Conservation (phyloP, 179 eudicot genomes). For the Carnegiea gigantea region DNA sequence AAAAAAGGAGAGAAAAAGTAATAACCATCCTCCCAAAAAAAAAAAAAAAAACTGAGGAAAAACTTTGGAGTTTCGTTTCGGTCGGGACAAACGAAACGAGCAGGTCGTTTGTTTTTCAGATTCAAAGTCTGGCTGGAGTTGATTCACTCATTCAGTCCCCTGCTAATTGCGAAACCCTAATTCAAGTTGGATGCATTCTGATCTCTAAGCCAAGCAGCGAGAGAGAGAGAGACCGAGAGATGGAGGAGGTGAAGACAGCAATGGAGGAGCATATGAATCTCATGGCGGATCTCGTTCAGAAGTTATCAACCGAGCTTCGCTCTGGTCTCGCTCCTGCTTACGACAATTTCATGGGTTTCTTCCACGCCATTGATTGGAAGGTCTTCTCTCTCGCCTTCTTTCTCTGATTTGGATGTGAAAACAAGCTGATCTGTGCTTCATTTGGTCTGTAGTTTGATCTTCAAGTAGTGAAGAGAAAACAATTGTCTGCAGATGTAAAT, state of each 20-base stretch:
- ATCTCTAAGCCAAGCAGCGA: too few relatives aligned
- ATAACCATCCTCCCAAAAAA: too few relatives aligned
- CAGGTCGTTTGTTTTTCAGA: background rate
- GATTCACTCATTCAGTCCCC: background rate
- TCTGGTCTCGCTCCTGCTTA: slow-evolving; percentile 59
- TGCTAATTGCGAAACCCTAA: background rate
- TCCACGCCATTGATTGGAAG: slow-evolving; percentile 95
- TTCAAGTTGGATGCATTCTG: too few relatives aligned
- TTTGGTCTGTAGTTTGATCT: background rate
- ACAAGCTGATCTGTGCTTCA: background rate
- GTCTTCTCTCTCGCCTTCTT: slow-evolving; percentile 25
- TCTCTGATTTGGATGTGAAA: background rate
- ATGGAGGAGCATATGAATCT: slow-evolving; percentile 75
- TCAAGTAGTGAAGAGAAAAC: background rate
- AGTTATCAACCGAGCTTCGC: slow-evolving; percentile 51
- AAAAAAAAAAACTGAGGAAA: background rate
- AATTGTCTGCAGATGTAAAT: background rate
- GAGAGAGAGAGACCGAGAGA: slow-evolving; percentile 19
- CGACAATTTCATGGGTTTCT: slow-evolving; percentile 70
- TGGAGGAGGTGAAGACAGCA: slow-evolving; percentile 75
- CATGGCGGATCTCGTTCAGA: slow-evolving; percentile 72
- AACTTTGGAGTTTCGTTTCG: background rate
- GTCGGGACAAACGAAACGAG: background rate
- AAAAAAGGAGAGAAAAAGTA: background rate
- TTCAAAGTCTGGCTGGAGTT: background rate